phyloP scores from a whole-genome alignment of 306 rosid genomes.

The Trichosanthes truncata region DNA sequence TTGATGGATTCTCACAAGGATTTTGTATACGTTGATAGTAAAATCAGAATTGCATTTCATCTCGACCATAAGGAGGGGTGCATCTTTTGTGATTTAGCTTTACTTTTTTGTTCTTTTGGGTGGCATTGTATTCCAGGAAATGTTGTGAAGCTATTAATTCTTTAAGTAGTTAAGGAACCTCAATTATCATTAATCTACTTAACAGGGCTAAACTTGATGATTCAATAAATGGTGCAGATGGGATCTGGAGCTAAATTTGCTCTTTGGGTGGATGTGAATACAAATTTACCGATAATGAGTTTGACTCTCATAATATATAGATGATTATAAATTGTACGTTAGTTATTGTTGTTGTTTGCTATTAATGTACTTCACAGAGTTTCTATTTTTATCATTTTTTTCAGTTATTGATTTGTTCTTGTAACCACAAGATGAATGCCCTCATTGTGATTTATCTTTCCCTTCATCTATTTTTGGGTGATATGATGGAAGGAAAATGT shows the following conservation, averaged over 20 bases:
- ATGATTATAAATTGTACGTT: neutral
- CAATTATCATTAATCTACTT: neutral
- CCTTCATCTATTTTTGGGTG: neutral
- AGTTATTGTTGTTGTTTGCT: neutral
- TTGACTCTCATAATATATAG: neutral
- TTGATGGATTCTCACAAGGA: neutral
- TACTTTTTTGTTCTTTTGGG: neutral
- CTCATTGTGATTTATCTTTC: neutral
- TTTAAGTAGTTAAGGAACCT: neutral
- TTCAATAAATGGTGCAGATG: neutral
- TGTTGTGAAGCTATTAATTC: neutral
- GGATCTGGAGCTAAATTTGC: neutral
- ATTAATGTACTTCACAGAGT: neutral
- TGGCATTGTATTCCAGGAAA: neutral
- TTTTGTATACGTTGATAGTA: neutral
- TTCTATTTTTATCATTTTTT: neutral
- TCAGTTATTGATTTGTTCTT: neutral
- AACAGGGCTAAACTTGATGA: neutral
- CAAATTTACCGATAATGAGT: neutral
- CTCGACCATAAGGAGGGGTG: neutral
- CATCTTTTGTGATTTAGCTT: neutral
- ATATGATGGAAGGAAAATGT: neutral
- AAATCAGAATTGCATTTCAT: neutral
- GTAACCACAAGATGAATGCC: neutral
- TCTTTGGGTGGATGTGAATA: neutral